A percentile compares a stretch with the other conserved stretches of the same genome.
phyloP scores from a whole-genome alignment of 2,329 filamentous ascomycete species.

The Coniochaeta sp. region DNA sequence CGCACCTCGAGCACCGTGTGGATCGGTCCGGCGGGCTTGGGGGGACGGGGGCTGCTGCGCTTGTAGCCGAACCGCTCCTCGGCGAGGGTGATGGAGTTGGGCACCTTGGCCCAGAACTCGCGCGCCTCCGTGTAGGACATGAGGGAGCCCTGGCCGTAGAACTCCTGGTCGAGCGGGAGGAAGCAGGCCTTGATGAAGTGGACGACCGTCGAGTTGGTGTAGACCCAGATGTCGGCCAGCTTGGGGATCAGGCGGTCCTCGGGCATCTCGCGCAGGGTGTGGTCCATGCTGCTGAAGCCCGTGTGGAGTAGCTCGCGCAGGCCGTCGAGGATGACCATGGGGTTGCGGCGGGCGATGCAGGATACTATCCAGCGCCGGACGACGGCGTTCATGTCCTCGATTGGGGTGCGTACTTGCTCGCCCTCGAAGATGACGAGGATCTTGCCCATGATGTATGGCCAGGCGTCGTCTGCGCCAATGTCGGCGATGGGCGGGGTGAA shows the following conservation, averaged over 20 bases:
- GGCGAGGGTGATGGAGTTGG: conserved; percentile 35
- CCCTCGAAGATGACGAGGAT: conserved; percentile 74
- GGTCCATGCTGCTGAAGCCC: conserved; percentile 80
- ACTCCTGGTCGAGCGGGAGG: conserved; percentile 85
- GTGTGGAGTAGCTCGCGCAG: conserved; percentile 67
- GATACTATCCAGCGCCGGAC: conserved; percentile 74
- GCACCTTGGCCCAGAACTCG: conserved; percentile 77
- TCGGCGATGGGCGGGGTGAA: too few species aligned
- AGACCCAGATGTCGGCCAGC: conserved; percentile 88
- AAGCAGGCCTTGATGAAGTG: conserved; percentile 96
- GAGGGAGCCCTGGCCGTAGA: conserved; percentile 74
- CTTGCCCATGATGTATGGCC: conserved; percentile 72
- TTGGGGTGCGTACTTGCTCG: conserved; percentile 69
- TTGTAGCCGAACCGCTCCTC: conserved; percentile 7
- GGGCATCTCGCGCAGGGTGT: conserved; percentile 68
- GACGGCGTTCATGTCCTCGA: conserved; percentile 77
- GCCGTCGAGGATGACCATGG: conserved; percentile 68
- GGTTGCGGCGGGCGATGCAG: conserved; percentile 66
- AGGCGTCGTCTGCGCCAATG: conserved; percentile 71
- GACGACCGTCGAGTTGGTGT: conserved; percentile 82
- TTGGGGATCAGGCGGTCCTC: conserved; percentile 87
- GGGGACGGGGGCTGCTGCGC: conserved; percentile 23
- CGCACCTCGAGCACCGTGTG: conserved; percentile 68
- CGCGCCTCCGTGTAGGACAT: conserved; percentile 72
- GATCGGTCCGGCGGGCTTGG: conserved; percentile 34